Conservation (phyloP, 352 stramenopile genomes). For the Pseudoperonospora humuli region DNA sequence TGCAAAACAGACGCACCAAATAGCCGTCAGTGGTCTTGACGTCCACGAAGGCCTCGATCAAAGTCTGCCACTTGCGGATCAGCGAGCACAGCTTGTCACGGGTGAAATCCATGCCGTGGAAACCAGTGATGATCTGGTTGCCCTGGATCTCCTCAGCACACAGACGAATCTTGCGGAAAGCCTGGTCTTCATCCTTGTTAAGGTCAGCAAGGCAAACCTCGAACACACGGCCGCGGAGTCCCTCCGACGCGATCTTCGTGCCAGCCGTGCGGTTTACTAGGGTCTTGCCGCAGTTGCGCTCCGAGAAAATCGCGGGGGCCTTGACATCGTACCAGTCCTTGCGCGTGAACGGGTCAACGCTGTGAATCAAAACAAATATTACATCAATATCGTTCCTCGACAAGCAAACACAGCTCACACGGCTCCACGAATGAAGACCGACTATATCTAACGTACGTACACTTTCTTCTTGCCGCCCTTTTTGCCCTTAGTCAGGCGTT, state of each 20-base stretch:
- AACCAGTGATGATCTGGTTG: constrained; percentile 79
- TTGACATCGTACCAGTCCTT: constrained; percentile 98
- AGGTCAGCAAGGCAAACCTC: constrained; percentile 98
- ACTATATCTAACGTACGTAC: constrained; percentile 45
- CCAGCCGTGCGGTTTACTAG: constrained; percentile 96
- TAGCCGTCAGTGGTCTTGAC: constrained; percentile 99
- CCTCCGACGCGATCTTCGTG: constrained; percentile 97
- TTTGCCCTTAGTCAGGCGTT: constrained; percentile 88
- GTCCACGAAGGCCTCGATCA: constrained; percentile 99
- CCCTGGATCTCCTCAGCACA: constrained; percentile 97
- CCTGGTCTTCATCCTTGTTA: constrained; percentile 97
- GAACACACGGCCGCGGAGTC: constrained; percentile 97
- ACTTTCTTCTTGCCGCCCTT: constrained; percentile 91
- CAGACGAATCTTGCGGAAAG: constrained; percentile 99
- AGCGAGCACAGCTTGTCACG: constrained; percentile 99
- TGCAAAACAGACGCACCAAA: constrained; percentile 98
- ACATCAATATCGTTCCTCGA: constrained; percentile 5
- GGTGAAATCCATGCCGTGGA: constrained; percentile 91
- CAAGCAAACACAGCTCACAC: neutral
- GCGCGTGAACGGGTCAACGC: constrained; percentile 97
- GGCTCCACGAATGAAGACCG: neutral
- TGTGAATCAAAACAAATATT: constrained; percentile 10
- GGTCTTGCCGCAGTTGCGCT: constrained; percentile 97
- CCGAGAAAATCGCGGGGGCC: constrained; percentile 96
- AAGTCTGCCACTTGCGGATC: constrained; percentile 99